phyloP scores from a whole-genome alignment of 495 filamentous ascomycete species.

The Podospora pseudocomata region DNA sequence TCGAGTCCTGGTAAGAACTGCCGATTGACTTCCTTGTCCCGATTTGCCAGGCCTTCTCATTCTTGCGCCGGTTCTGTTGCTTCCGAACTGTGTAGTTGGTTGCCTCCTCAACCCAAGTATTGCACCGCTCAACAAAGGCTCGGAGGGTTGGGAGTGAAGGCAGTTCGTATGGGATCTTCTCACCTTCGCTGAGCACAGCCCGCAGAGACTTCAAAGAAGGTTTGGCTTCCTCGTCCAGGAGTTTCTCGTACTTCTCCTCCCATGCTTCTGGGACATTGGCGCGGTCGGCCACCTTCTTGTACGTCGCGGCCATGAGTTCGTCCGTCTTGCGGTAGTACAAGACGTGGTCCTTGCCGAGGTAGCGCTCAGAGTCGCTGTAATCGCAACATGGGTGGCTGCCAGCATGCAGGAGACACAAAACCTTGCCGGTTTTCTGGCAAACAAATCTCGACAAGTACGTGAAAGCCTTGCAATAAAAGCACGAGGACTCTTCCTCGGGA shows the following conservation, averaged over 20 bases:
- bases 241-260: constrained; percentile 83
- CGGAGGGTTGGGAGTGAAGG: constrained; percentile 77
- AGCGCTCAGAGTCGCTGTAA: constrained; percentile 54
- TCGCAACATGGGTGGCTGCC: constrained; percentile 78
- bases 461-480: constrained; percentile 86
- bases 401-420: constrained; percentile 74
- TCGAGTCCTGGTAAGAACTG: constrained; percentile 63
- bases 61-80: constrained; percentile 97
- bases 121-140: constrained; percentile 88
- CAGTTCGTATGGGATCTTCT: constrained; percentile 93
- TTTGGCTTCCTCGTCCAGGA: constrained; percentile 73
- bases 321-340: constrained; percentile 73
- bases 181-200: constrained; percentile 84
- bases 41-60: constrained; percentile 85
- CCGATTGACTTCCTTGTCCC: constrained; percentile 61
- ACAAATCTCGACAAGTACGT: constrained; percentile 87
- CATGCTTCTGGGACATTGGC: constrained; percentile 82
- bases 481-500: constrained; percentile 85
- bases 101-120: constrained; percentile 97
- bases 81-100: constrained; percentile 96
- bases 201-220: constrained; percentile 85
- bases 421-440: constrained; percentile 72
- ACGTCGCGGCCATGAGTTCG: constrained; percentile 59
- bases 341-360: constrained; percentile 60
- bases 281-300: constrained; percentile 79